Percentiles rank a stretch among this genome's conserved stretches.
phyloP scores from a whole-genome alignment of 495 filamentous ascomycete species.

The Daldinia vernicosa region DNA sequence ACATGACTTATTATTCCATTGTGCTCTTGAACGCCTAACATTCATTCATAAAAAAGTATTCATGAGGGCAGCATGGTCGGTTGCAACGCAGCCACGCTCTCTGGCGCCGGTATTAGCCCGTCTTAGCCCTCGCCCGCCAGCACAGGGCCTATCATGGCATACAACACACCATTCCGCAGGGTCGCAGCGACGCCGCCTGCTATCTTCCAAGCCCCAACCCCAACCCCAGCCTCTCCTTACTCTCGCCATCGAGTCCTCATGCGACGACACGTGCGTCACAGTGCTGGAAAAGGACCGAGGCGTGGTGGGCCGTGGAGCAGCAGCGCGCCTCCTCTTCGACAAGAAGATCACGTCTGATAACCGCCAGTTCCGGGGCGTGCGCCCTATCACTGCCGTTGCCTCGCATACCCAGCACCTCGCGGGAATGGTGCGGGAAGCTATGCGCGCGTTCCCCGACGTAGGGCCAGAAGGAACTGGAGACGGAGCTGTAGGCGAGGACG shows the following conservation, averaged over 20 bases:
- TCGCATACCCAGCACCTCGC: conserved; percentile 77
- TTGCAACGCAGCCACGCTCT: background rate
- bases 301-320: conserved; percentile 24
- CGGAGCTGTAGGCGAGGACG: conserved; percentile 21
- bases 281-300: conserved; percentile 69
- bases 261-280: conserved; percentile 94
- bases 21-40: background rate
- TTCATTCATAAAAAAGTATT: background rate
- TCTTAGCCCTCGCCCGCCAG: background rate
- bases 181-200: conserved; percentile 15
- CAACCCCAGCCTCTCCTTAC: conserved; percentile 62
- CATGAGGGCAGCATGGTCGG: conserved; percentile 1
- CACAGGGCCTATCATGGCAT: background rate
- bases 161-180: background rate
- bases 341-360: conserved; percentile 84
- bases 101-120: background rate
- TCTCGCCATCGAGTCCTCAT: conserved; percentile 95
- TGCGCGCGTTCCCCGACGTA: conserved; percentile 60
- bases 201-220: conserved; percentile 6
- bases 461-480: background rate
- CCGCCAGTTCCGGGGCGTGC: conserved; percentile 73
- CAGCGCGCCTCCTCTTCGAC: conserved; percentile 75
- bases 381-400: conserved; percentile 75
- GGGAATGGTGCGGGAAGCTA: conserved; percentile 69
- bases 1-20: background rate